A percentile compares a stretch with the other conserved stretches of the same genome.
Conservation (phyloP, 176 grass and related monocot species). For the Avena sativa region DNA sequence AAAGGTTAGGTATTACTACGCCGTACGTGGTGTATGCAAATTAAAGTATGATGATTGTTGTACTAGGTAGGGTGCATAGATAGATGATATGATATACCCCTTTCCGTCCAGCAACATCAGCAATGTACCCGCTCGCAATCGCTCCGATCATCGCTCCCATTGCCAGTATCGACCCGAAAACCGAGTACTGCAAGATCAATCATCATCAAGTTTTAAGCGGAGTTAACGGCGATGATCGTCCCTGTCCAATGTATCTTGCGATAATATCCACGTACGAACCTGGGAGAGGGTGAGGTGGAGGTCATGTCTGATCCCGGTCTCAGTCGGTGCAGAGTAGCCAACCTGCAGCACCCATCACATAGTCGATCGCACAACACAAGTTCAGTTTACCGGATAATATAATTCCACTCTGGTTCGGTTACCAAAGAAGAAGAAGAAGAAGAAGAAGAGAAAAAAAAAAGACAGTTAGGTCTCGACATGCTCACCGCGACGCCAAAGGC, state of each 20-base stretch:
- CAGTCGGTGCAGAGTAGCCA: slow-evolving; percentile 61
- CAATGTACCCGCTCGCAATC: slow-evolving; percentile 49
- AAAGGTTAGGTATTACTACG: not conserved
- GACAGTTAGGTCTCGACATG: not conserved
- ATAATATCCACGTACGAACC: slow-evolving; percentile 21
- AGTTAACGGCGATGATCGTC: no score
- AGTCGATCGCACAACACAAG: no score
- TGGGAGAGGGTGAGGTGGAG: slow-evolving; percentile 57
- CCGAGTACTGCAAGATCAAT: slow-evolving; percentile 48
- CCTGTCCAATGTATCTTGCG: not conserved
- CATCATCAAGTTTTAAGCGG: not conserved
- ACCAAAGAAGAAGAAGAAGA: not conserved
- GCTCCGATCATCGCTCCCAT: slow-evolving; percentile 65
- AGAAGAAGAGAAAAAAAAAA: not conserved
- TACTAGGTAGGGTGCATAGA: no score
- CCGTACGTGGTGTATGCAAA: not conserved
- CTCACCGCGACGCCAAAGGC: slow-evolving; percentile 64
- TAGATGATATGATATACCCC: slow-evolving; percentile 43
- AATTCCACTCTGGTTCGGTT: not conserved
- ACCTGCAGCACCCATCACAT: slow-evolving; percentile 33
- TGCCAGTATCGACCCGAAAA: slow-evolving; percentile 65
- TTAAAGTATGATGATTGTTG: no score
- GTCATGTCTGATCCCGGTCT: slow-evolving; percentile 54
- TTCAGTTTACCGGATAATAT: no score
- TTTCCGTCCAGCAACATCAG: slow-evolving; percentile 61